Conservation (phyloP, 768 basidiomycete species). For the Exsudoporus frostii region DNA sequence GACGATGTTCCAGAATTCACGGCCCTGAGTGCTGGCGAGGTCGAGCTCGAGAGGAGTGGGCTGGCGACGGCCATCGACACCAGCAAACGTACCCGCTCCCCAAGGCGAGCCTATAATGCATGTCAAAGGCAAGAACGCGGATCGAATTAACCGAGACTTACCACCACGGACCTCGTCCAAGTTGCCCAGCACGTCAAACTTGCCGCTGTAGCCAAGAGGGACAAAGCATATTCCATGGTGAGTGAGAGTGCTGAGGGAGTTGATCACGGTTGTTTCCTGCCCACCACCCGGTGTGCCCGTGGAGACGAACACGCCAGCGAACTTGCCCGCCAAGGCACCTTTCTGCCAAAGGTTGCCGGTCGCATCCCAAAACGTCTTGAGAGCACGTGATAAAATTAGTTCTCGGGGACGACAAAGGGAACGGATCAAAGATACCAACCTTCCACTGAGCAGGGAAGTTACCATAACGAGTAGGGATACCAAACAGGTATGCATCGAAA, state of each 20-base stretch:
- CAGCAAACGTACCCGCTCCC: conserved; percentile 69
- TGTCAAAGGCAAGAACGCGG: neutral
- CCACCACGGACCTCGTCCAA: conserved; percentile 56
- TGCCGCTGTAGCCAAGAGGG: conserved; percentile 64
- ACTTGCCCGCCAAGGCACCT: conserved; percentile 70
- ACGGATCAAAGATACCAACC: conserved; percentile 35
- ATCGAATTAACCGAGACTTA: conserved; percentile 26
- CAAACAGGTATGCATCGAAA: conserved; percentile 77
- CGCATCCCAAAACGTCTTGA: conserved; percentile 69
- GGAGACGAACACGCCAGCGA: conserved; percentile 70
- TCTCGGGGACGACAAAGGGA: neutral
- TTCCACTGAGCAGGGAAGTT: conserved; percentile 80
- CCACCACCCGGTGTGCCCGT: conserved; percentile 76
- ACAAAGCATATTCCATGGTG: conserved; percentile 76
- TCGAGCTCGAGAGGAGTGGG: conserved; percentile 50
- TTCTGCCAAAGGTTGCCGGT: conserved; percentile 64
- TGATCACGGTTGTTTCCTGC: conserved; percentile 62
- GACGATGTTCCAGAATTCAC: conserved; percentile 46
- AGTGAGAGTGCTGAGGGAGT: conserved; percentile 51
- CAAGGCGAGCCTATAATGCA: conserved; percentile 60
- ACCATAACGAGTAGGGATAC: conserved; percentile 79
- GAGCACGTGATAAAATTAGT: conserved; percentile 3
- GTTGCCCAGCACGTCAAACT: conserved; percentile 42
- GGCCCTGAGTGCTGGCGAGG: conserved; percentile 51
- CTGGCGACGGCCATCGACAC: conserved; percentile 42